A percentile compares a stretch with the other conserved stretches of the same genome.
These are phyloP conservation scores for Apostasia shenzhenica DNA, from an alignment of 106 monocot species.

Conservation along the genomic window DNA sequence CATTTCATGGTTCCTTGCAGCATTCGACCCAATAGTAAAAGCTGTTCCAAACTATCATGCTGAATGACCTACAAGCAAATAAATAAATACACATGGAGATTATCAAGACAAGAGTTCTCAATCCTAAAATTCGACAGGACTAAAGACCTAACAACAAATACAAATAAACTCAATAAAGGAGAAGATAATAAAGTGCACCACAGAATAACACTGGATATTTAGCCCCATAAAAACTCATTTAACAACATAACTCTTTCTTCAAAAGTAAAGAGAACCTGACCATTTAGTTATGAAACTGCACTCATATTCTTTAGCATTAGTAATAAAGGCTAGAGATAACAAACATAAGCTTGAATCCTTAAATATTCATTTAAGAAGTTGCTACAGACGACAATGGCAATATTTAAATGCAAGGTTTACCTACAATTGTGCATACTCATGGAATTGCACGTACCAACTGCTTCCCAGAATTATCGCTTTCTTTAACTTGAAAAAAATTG, in stretches of 20 bases:
- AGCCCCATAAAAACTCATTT: neutral
- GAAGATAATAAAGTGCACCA: neutral
- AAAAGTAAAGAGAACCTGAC: no score
- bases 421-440: no score
- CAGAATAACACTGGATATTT: neutral
- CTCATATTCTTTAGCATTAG: no score
- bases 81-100: neutral
- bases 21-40: constrained; percentile 84
- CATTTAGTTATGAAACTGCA: no score
- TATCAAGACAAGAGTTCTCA: neutral
- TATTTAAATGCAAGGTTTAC: no score
- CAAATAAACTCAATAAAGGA: neutral
- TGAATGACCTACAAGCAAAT: constrained; percentile 60
- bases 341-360: no score
- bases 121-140: neutral
- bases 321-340: no score
- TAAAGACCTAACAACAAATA: neutral
- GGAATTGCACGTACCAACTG: no score
- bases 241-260: neutral
- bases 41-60: constrained; percentile 95
- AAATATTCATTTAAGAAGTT: no score
- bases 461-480: no score
- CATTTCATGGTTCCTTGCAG: constrained; percentile 98
- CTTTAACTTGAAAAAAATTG: no score
- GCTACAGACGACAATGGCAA: no score